Conservation (phyloP, 371 early-diverging fungal species). For the Catenaria anguillulae region DNA sequence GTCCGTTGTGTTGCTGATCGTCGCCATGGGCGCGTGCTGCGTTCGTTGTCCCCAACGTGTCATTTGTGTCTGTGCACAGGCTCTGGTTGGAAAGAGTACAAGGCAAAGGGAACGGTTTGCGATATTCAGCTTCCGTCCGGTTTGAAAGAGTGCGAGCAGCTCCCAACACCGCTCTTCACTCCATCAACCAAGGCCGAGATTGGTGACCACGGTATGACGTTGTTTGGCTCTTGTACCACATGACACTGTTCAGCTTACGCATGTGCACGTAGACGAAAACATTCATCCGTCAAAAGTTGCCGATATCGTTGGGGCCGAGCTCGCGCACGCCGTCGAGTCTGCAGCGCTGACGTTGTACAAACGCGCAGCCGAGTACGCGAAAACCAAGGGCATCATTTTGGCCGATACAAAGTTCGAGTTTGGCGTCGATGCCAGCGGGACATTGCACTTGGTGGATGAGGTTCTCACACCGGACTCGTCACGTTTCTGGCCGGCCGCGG, state of each 20-base stretch:
- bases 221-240: neutral
- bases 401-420: constrained; percentile 98
- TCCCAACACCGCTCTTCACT: constrained; percentile 74
- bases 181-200: constrained; percentile 96
- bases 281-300: constrained; percentile 84
- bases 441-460: constrained; percentile 78
- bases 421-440: constrained; percentile 71
- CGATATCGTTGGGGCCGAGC: constrained; percentile 65
- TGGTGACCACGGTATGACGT: constrained; percentile 72
- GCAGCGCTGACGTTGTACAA: constrained; percentile 29
- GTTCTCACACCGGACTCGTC: constrained; percentile 96
- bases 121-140: constrained; percentile 70
- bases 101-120: constrained; percentile 79
- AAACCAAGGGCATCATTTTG: constrained; percentile 77
- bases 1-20: constrained; percentile 7
- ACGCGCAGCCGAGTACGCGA: constrained; percentile 67
- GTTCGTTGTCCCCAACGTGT: too few relatives aligned
- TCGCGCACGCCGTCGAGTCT: constrained; percentile 28
- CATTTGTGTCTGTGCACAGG: too few relatives aligned
- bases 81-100: constrained; percentile 90
- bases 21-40: neutral
- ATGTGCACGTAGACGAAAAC: constrained; percentile 60
- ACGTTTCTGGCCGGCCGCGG: constrained; percentile 82
- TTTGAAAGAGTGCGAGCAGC: constrained; percentile 66
- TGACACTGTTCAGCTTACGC: neutral